Conservation (phyloP, 2,329 filamentous ascomycete genomes). For the Cladosporium cucumerinum region DNA sequence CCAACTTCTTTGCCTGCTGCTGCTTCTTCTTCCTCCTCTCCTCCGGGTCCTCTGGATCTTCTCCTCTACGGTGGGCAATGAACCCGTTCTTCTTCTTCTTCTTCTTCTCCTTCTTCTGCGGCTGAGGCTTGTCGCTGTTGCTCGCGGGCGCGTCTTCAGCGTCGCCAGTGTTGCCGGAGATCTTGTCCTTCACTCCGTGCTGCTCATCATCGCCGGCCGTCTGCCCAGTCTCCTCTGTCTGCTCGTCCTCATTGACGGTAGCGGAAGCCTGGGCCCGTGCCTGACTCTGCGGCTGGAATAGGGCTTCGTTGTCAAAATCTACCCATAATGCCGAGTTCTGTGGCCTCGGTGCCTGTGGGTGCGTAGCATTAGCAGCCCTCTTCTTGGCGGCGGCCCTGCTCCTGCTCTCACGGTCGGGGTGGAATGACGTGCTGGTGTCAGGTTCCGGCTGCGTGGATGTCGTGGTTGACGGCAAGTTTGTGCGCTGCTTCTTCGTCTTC, state of each 20-base stretch:
- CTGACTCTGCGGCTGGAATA: not conserved
- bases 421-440: not conserved
- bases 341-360: too few relatives aligned
- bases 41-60: not conserved
- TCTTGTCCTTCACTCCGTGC: not conserved
- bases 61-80: not conserved
- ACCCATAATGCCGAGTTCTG: not conserved
- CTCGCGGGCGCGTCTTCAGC: not conserved
- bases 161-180: not conserved
- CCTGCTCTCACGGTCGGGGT: not conserved
- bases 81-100: too few relatives aligned
- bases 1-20: not conserved
- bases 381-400: not conserved
- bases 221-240: not conserved
- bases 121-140: not conserved
- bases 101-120: not conserved
- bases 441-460: not conserved
- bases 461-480: not conserved
- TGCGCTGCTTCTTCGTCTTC: not conserved
- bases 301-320: not conserved
- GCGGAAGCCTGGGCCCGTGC: not conserved
- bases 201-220: not conserved
- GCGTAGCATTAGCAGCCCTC: not conserved
- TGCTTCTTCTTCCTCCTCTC: not conserved
- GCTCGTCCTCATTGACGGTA: not conserved